Base-by-base conservation (phyloP, 2,329 filamentous ascomycete species). In the Pseudocercospora vitis region DNA sequence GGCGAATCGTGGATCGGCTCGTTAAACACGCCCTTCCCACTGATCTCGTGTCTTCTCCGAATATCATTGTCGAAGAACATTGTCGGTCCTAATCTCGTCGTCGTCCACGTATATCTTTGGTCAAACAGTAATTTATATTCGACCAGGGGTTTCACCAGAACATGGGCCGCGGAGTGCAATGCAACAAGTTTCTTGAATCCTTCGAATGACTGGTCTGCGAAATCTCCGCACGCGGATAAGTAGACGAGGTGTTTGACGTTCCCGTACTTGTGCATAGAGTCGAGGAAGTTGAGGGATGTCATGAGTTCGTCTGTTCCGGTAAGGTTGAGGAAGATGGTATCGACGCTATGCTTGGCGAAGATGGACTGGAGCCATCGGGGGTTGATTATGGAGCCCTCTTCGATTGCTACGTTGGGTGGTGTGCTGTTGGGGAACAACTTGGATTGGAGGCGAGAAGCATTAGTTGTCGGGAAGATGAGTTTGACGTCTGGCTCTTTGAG, bases 51-150 rank as follows among this genome's bases (percentile, higher is more conserved):
- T 18, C 48, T 52, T 9, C 48, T 45, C 12, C 47, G 39, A 0
- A 52, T 16, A 33, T 60, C 58, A 37, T 60, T 60, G 18, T 49
- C 33, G 29, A 51, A 58, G 51, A 60, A 60, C 26, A 60, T 24
- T 2, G 53, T 52, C 1, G 58, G 58, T 8, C 58, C 57, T 2
- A 60, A 48, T 4, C 56, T 19, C 5, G 51, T 56, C 2, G 40
- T 50, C 9, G 39, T 52, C 52, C 52, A 60, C 2, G 52, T 35
- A 32, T 44, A 61, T 11, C 28, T 26, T 12, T 32, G 32, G n/a
- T 49, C 11, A 31, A 21, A 14, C 6, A 59, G 50, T 12, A 40
- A 23, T 28, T 57, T 58, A 24, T 50, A 51, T 31, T 61, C 58
- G 14, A 61, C 50, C 2, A 48, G 29, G 1, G 53, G 40, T 26